Evolutionary conservation across 257 asterid species (phyloP).

Genomic region (Solanum chaucha): DNA sequence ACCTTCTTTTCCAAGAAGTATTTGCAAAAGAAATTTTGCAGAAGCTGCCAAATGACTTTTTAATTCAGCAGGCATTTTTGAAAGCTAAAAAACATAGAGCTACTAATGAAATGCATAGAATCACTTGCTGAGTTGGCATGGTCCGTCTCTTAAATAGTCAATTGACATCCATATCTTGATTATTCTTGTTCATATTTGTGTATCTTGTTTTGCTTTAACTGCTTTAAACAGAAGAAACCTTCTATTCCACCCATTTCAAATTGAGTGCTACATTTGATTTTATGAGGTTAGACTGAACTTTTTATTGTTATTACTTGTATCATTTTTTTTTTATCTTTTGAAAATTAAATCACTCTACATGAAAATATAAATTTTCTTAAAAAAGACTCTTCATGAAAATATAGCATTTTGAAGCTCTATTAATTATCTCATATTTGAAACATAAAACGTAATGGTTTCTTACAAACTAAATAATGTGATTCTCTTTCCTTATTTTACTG

Average conservation of each 20-base stretch:
- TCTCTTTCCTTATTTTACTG: neutral
- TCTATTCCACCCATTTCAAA: neutral
- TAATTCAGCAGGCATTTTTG: neutral
- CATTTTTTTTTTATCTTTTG: neutral
- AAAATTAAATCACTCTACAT: neutral
- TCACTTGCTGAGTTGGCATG: neutral
- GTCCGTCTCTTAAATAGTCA: neutral
- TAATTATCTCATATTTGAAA: neutral
- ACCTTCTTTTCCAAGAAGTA: neutral
- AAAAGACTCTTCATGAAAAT: neutral
- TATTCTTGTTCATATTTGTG: neutral
- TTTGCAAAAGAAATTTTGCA: neutral
- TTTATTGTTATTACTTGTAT: neutral
- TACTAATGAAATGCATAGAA: neutral
- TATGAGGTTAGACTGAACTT: neutral
- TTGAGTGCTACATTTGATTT: neutral
- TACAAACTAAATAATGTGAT: neutral
- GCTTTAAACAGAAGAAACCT: neutral
- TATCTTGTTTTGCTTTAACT: neutral
- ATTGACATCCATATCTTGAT: neutral
- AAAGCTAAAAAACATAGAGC: neutral
- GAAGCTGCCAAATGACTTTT: neutral
- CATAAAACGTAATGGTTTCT: neutral
- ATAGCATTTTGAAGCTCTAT: neutral
- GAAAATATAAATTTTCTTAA: neutral